phyloP scores from a whole-genome alignment of 2,329 filamentous ascomycete genomes.

The Peltaster fructicola region DNA sequence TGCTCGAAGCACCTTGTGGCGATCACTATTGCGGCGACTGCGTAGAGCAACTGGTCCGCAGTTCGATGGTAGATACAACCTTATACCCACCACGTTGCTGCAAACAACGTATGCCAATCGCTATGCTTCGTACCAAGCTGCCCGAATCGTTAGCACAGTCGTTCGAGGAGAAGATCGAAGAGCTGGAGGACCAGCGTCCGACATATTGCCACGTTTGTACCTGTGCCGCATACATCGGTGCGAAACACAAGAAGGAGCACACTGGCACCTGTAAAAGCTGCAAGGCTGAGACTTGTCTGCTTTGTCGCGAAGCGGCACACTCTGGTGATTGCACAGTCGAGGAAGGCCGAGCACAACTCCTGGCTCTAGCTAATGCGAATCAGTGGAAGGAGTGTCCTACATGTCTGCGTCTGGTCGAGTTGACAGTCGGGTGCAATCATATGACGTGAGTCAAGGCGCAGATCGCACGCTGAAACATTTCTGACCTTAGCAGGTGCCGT shows the following conservation, averaged over 20 bases:
- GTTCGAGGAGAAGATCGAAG: not conserved
- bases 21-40: not conserved
- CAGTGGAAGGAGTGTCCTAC: not conserved
- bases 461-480: not conserved
- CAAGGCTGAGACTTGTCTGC: not conserved
- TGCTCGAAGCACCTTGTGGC: not conserved
- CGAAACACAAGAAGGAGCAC: not conserved
- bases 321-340: not conserved
- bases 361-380: not conserved
- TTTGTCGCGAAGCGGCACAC: not conserved
- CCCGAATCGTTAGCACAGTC: not conserved
- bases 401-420: not conserved
- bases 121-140: not conserved
- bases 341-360: too few species aligned
- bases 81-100: not conserved
- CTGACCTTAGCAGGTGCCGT: slow-evolving; percentile 1
- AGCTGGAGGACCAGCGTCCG: slow-evolving; percentile 1
- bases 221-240: not conserved
- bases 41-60: not conserved
- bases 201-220: not conserved
- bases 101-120: not conserved
- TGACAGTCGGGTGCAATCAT: not conserved
- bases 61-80: not conserved
- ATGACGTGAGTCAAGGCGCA: not conserved
- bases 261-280: not conserved